Percentiles rank a stretch among this genome's conserved stretches.
Conservation (phyloP, 495 filamentous ascomycete genomes). For the Pseudoneurospora amorphoporcata region DNA sequence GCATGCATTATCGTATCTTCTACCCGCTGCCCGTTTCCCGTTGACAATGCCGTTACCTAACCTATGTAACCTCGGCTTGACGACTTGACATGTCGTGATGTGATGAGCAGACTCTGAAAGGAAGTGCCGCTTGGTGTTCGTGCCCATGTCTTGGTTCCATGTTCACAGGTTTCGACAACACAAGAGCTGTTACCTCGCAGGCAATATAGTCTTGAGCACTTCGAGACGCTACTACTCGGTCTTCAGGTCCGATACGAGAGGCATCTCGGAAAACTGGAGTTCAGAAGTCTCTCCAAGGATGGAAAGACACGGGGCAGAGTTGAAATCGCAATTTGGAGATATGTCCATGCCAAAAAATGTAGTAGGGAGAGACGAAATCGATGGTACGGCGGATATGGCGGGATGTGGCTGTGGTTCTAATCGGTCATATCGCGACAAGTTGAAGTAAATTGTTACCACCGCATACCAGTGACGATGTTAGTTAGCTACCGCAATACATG, state of each 20-base stretch:
- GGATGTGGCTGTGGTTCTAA: background rate
- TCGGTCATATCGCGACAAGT: background rate
- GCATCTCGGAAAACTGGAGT: background rate
- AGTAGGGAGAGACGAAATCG: background rate
- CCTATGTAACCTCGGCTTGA: background rate
- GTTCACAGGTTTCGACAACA: background rate
- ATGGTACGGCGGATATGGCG: background rate
- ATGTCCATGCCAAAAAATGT: background rate
- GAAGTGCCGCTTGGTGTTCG: background rate
- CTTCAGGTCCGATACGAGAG: background rate
- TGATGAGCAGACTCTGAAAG: background rate
- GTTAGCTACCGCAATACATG: background rate
- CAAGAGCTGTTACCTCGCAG: background rate
- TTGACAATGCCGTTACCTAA: background rate
- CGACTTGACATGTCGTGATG: background rate
- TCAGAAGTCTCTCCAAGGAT: background rate
- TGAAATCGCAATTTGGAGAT: background rate
- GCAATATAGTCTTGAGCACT: background rate
- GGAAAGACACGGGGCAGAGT: background rate
- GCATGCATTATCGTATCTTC: background rate
- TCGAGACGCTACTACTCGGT: background rate
- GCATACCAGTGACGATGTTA: background rate
- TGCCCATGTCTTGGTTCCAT: background rate
- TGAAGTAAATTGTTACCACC: background rate
- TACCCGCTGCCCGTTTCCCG: background rate